These are phyloP conservation scores for Linnemannia schmuckeri DNA, from an alignment of 192 early-diverging fungal species.

Conservation along the genomic window DNA sequence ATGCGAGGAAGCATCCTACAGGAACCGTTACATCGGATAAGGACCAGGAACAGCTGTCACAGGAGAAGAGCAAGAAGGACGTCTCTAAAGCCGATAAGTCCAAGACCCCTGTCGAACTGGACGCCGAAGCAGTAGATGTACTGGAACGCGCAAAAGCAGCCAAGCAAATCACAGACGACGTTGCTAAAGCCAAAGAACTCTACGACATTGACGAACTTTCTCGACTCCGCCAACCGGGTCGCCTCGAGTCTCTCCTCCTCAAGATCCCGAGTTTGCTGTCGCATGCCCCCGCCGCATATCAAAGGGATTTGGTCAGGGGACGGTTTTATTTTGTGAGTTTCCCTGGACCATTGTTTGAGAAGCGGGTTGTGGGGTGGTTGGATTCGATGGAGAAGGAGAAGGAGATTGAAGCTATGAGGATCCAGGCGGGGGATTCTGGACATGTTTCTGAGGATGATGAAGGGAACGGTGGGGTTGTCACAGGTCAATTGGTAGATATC, in stretches of 20 bases:
- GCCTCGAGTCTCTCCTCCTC: conserved; percentile 15
- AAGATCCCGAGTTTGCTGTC: conserved; percentile 37
- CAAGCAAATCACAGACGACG: conserved; percentile 24
- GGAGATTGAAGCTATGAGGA: neutral
- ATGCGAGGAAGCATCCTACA: neutral
- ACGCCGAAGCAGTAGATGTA: neutral
- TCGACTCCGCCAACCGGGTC: conserved; percentile 20
- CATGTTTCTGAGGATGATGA: neutral
- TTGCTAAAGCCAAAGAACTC: conserved; percentile 21
- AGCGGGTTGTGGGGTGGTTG: conserved; percentile 21
- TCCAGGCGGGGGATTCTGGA: neutral
- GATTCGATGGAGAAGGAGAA: neutral
- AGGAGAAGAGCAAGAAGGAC: neutral
- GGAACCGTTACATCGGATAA: neutral
- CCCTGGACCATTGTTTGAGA: conserved; percentile 34
- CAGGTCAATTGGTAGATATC: neutral
- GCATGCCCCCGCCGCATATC: conserved; percentile 43
- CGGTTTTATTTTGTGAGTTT: conserved; percentile 49
- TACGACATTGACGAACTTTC: conserved; percentile 28
- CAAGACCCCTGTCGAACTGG: neutral
- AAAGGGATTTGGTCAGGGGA: conserved; percentile 38
- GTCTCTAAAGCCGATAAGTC: neutral
- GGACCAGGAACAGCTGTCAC: neutral
- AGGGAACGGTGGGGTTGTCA: neutral
- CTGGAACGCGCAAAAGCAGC: neutral